phyloP scores from a whole-genome alignment of 352 stramenopile genomes.

The Globisporangium megalacanthum region DNA sequence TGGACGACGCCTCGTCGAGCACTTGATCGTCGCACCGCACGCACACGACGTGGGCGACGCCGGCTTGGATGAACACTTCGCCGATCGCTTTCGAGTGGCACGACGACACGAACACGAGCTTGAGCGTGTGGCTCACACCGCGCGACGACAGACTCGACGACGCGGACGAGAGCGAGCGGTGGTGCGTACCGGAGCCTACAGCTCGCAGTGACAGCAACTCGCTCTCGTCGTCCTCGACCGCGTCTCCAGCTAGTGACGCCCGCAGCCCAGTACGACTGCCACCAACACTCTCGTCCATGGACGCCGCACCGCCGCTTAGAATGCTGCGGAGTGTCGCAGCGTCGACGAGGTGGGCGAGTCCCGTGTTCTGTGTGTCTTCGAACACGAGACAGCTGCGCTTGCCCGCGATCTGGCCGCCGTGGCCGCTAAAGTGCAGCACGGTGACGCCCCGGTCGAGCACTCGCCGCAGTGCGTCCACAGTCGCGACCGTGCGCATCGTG shows the following conservation, averaged over 20 bases:
- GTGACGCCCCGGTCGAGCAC: constrained; percentile 73
- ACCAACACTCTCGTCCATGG: constrained; percentile 10
- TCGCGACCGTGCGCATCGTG: constrained; percentile 69
- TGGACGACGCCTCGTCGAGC: constrained; percentile 63
- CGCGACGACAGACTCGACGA: constrained; percentile 21
- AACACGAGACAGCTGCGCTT: constrained; percentile 66
- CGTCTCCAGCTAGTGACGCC: background rate
- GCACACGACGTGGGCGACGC: constrained; percentile 73
- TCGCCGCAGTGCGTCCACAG: constrained; percentile 65
- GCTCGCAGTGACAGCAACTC: background rate
- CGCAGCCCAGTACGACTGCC: background rate
- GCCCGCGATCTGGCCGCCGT: constrained; percentile 62
- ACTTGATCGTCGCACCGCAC: constrained; percentile 62
- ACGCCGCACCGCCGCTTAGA: constrained; percentile 21
- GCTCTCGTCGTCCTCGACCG: constrained; percentile 2
- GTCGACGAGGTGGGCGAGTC: constrained; percentile 66
- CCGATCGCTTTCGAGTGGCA: constrained; percentile 76
- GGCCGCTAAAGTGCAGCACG: constrained; percentile 75
- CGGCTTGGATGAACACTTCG: constrained; percentile 73
- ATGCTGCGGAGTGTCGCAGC: constrained; percentile 53
- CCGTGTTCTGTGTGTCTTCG: constrained; percentile 64
- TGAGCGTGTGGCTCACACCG: constrained; percentile 37
- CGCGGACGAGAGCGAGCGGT: constrained; percentile 21
- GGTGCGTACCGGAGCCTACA: background rate
- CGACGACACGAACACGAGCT: constrained; percentile 79